Evolutionary conservation across 805 yeast genomes (phyloP).

Genomic region (Myxozyma melibiosi): DNA sequence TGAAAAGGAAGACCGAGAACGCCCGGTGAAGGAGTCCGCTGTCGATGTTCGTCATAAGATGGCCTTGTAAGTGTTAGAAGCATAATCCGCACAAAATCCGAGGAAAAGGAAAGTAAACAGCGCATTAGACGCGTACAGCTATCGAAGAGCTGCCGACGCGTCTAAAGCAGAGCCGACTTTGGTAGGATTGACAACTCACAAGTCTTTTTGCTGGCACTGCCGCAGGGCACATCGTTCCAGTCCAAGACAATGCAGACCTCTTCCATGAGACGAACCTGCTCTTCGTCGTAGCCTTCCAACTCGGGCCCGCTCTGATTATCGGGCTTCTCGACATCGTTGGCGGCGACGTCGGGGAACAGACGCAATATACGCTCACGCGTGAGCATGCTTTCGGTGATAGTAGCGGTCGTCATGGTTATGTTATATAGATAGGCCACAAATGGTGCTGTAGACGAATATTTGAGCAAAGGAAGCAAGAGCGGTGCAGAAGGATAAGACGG

Average conservation of each 20-base stretch:
- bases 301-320: constrained; percentile 43
- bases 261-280: constrained; percentile 92
- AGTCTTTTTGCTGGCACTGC: constrained; percentile 90
- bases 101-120: too few species aligned
- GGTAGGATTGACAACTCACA: constrained; percentile 46
- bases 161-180: too few species aligned
- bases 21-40: constrained; percentile 91
- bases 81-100: too few species aligned
- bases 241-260: constrained; percentile 94
- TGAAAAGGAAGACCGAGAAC: constrained; percentile 91
- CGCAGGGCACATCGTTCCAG: constrained; percentile 81
- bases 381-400: constrained; percentile 40
- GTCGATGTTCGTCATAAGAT: constrained; percentile 80
- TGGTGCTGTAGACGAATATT: not conserved
- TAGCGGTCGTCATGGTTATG: constrained; percentile 7
- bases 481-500: not conserved
- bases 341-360: constrained; percentile 68
- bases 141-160: too few species aligned
- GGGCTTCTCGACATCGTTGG: constrained; percentile 38
- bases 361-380: constrained; percentile 53
- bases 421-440: too few species aligned
- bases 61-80: too few species aligned
- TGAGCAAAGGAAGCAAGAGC: not conserved
- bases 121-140: not conserved
- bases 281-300: constrained; percentile 88